These are phyloP conservation scores for Blastobotrys peoriensis DNA, from an alignment of 805 yeast genomes.

Conservation along the genomic window DNA sequence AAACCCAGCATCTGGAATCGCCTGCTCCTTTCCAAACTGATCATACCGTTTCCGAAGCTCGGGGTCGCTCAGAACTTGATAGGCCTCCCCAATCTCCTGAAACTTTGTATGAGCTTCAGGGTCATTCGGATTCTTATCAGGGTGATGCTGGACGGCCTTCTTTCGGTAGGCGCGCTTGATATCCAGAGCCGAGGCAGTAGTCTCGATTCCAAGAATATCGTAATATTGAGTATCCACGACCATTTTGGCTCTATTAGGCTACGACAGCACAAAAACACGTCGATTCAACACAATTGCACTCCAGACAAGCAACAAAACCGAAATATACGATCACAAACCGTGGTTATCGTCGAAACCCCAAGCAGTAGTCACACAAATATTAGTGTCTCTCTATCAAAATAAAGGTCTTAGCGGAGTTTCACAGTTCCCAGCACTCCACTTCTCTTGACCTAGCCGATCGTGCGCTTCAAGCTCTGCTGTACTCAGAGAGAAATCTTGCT, in stretches of 20 bases:
- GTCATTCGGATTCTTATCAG: conserved; percentile 95
- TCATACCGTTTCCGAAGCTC: conserved; percentile 70
- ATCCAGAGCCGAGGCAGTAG: conserved; percentile 69
- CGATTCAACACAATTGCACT: neutral
- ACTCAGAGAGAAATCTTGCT: too few species aligned
- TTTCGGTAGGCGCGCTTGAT: conserved; percentile 92
- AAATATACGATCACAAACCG: too few species aligned
- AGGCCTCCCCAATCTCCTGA: conserved; percentile 57
- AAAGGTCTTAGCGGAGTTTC: too few species aligned
- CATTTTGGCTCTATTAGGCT: conserved; percentile 37
- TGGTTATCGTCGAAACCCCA: too few species aligned
- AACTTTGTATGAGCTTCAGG: conserved; percentile 83
- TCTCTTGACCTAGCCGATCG: too few species aligned
- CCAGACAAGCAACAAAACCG: neutral
- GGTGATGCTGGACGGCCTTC: conserved; percentile 84
- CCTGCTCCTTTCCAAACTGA: conserved; percentile 73
- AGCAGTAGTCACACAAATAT: too few species aligned
- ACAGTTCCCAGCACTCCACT: too few species aligned
- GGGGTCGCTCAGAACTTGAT: conserved; percentile 64
- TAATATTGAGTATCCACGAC: conserved; percentile 84
- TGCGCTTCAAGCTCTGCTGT: too few species aligned
- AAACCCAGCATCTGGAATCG: conserved; percentile 63
- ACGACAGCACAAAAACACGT: neutral
- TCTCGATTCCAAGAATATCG: conserved; percentile 64
- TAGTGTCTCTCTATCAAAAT: too few species aligned